phyloP scores from a whole-genome alignment of 2,329 filamentous ascomycete genomes.

The Talaromyces piceae region DNA sequence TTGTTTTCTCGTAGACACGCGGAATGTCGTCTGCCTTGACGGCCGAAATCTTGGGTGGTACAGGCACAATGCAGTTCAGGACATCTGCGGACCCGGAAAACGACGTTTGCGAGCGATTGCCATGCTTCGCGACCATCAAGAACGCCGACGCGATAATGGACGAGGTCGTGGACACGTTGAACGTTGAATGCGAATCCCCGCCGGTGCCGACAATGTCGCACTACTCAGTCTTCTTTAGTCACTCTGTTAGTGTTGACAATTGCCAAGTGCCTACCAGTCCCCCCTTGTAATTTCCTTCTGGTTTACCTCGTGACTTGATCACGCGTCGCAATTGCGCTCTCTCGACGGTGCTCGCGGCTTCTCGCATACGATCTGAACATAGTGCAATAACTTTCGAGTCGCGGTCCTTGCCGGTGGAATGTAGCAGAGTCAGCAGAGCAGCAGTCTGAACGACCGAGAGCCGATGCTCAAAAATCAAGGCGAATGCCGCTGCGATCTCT shows the following conservation, averaged over 20 bases:
- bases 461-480: conserved; percentile 83
- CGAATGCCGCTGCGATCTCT: conserved; percentile 84
- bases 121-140: conserved; percentile 85
- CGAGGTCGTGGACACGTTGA: conserved; percentile 94
- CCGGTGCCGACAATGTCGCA: conserved; percentile 97
- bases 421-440: conserved; percentile 79
- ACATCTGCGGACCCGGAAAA: conserved; percentile 94
- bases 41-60: conserved; percentile 64
- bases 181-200: conserved; percentile 93
- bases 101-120: conserved; percentile 90
- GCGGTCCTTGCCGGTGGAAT: conserved; percentile 82
- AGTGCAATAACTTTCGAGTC: conserved; percentile 77
- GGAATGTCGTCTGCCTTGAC: conserved; percentile 65
- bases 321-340: conserved; percentile 52
- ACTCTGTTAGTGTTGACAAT: neutral
- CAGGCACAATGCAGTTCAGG: conserved; percentile 65
- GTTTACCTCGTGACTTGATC: conserved; percentile 52
- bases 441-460: conserved; percentile 83
- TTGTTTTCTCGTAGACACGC: conserved; percentile 67
- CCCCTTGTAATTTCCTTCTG: conserved; percentile 69
- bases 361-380: conserved; percentile 77
- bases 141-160: conserved; percentile 85
- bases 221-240: conserved; percentile 26
- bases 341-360: conserved; percentile 67
- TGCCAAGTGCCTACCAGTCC: conserved; percentile 59